Percentiles rank a stretch among this genome's conserved stretches.
Conservation (phyloP, 768 basidiomycete genomes). For the Cystofilobasidium bisporidii region DNA sequence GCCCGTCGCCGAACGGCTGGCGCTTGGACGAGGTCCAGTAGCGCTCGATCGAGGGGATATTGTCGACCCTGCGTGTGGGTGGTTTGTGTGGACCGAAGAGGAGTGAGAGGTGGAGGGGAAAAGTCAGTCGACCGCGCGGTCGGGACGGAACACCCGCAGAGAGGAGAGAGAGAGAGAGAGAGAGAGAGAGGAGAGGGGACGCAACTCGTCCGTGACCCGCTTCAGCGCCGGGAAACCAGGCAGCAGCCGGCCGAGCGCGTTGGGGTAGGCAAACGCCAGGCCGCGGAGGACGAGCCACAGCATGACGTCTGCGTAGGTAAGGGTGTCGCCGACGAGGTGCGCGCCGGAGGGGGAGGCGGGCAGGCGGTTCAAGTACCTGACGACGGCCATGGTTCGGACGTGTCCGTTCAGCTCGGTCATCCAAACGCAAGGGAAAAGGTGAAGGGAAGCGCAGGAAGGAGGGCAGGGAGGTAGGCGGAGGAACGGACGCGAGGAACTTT, state of each 20-base stretch:
- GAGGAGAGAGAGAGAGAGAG: no score
- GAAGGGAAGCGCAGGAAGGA: background rate
- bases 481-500: constrained; percentile 40
- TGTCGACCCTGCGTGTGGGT: constrained; percentile 26
- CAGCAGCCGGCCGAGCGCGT: constrained; percentile 34
- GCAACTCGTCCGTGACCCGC: constrained; percentile 7
- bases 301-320: constrained; percentile 45
- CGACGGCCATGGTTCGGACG: no score
- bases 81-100: no score
- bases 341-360: constrained; percentile 31
- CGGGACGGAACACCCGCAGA: no score
- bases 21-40: constrained; percentile 41
- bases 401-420: no score
- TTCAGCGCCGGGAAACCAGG: background rate
- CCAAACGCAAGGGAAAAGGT: no score
- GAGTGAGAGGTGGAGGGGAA: no score
- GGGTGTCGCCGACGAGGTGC: constrained; percentile 37
- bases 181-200: background rate
- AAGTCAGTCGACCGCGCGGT: no score
- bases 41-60: constrained; percentile 39
- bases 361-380: constrained; percentile 40
- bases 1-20: constrained; percentile 37
- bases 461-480: no score
- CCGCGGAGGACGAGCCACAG: constrained; percentile 44
- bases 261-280: constrained; percentile 42